phyloP scores from a whole-genome alignment of 345 rosid genomes.

The Hypericum androsaemum region DNA sequence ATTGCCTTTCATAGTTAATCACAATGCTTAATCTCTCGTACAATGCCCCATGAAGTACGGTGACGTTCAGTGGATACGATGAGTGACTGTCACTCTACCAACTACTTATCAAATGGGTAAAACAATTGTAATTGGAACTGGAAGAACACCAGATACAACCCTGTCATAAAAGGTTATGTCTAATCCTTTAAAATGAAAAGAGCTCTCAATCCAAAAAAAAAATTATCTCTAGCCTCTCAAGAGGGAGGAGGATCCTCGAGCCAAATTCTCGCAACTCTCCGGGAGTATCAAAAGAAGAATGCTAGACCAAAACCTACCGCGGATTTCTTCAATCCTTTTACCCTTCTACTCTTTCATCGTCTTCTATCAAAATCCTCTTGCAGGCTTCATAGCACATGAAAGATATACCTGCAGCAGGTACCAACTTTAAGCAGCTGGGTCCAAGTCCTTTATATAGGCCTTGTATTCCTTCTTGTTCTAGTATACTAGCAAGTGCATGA shows the following conservation, averaged over 20 bases:
- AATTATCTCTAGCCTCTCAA: too few relatives aligned
- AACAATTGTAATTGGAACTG: too few relatives aligned
- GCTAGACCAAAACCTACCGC: not conserved
- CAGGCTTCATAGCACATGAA: constrained; percentile 98
- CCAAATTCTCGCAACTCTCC: too few relatives aligned
- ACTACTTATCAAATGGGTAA: too few relatives aligned
- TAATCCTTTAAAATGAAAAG: not conserved
- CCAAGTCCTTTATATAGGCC: constrained; percentile 24
- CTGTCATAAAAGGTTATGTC: not conserved
- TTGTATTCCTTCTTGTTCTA: constrained; percentile 14
- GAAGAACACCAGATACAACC: not conserved
- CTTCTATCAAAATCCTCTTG: constrained; percentile 70
- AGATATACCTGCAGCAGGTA: constrained; percentile 86
- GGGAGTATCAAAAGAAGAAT: not conserved
- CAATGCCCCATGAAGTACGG: too few relatives aligned
- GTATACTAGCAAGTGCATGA: constrained; percentile 16
- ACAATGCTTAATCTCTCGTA: too few relatives aligned
- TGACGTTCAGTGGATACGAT: too few relatives aligned
- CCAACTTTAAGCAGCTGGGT: constrained; percentile 22
- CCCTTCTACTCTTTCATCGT: constrained; percentile 38
- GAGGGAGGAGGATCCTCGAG: too few relatives aligned
- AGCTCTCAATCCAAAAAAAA: constrained; percentile 4
- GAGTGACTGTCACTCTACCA: too few relatives aligned
- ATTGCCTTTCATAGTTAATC: too few relatives aligned
- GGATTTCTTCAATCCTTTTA: not conserved